Evolutionary conservation across 257 asterid species (phyloP).

Genomic region (Scutellaria baicalensis): DNA sequence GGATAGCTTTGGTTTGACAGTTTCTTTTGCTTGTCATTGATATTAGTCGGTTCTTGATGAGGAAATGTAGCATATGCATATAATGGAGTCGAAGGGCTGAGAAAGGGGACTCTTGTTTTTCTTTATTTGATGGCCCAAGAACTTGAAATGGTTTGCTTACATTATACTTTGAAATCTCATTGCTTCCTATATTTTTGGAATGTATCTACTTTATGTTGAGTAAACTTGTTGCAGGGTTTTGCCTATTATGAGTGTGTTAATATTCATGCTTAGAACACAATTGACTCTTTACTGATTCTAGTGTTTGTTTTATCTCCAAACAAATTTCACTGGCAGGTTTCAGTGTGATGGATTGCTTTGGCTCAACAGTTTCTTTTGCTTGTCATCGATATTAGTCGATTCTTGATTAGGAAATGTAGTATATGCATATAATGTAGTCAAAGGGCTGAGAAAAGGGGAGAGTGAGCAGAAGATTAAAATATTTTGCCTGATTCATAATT

Average conservation of each 20-base stretch:
- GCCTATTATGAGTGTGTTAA: background rate
- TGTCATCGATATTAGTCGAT: background rate
- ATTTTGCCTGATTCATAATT: too few species aligned
- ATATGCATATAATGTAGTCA: background rate
- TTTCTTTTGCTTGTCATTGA: background rate
- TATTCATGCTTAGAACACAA: background rate
- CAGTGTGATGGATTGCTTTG: background rate
- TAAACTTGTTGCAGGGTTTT: background rate
- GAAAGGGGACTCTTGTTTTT: too few species aligned
- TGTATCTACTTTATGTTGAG: background rate
- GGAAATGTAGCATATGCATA: background rate
- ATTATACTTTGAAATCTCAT: background rate
- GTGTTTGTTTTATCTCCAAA: background rate
- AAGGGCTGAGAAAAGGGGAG: background rate
- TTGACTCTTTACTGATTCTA: background rate
- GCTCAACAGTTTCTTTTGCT: background rate
- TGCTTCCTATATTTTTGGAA: background rate
- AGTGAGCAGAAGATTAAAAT: too few species aligned
- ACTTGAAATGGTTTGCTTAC: constrained; percentile 78
- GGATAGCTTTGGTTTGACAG: background rate
- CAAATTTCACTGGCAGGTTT: background rate
- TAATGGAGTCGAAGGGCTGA: background rate
- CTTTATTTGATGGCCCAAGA: constrained; percentile 98
- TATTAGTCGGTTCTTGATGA: background rate
- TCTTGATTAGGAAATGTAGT: background rate